phyloP scores from a whole-genome alignment of 768 basidiomycete genomes.

The Mycena indigotica region DNA sequence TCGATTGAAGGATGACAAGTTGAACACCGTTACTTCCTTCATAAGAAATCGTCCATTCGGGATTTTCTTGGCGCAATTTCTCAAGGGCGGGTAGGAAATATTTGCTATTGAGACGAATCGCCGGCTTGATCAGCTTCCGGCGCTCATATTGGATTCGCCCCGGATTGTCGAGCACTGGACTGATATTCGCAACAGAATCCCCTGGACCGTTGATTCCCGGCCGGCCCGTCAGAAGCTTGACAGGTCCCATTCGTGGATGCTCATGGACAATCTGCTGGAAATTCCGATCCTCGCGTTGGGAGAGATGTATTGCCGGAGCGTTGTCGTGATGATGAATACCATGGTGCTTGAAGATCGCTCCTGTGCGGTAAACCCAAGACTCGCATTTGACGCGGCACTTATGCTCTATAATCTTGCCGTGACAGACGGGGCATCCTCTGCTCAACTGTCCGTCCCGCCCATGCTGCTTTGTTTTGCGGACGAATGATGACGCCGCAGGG shows the following conservation, averaged over 20 bases:
- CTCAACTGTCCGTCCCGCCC: background rate
- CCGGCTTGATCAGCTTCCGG: conserved; percentile 1
- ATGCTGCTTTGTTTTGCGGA: background rate
- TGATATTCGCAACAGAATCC: conserved; percentile 20
- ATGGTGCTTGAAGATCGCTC: conserved; percentile 19
- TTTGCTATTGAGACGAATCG: background rate
- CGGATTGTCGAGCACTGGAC: conserved; percentile 15
- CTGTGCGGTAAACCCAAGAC: background rate
- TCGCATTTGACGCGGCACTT: background rate
- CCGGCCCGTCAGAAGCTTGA: conserved; percentile 22
- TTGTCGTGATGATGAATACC: conserved; percentile 22
- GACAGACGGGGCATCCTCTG: background rate
- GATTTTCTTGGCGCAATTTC: background rate
- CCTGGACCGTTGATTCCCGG: conserved; percentile 22
- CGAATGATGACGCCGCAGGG: background rate
- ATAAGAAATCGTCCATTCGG: background rate
- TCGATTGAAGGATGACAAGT: background rate
- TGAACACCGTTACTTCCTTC: background rate
- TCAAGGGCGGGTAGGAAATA: background rate
- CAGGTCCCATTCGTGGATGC: conserved; percentile 19
- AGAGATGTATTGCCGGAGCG: conserved; percentile 20
- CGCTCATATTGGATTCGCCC: conserved; percentile 23
- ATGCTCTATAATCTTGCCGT: background rate
- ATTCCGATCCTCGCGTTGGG: conserved; percentile 8
- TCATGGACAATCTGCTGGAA: conserved; percentile 9